Conservation (phyloP, 305 asterid genomes). For the Fraxinus latifolia region DNA sequence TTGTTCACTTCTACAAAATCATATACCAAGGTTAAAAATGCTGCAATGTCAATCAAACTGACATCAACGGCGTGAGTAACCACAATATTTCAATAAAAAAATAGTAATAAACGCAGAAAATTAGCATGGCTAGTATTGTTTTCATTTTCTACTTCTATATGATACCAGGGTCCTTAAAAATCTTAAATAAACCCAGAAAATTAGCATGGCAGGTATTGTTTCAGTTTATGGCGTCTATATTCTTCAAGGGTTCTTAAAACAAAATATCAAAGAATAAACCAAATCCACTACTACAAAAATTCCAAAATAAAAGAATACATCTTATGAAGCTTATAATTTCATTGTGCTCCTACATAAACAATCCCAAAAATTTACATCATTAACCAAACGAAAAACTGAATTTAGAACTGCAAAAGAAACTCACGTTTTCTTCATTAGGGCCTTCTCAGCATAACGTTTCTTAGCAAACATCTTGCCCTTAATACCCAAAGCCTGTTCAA, state of each 20-base stretch:
- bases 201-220: background rate
- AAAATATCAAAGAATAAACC: background rate
- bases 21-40: background rate
- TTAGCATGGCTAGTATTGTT: background rate
- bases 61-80: background rate
- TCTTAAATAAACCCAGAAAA: background rate
- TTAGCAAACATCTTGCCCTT: conserved; percentile 85
- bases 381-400: background rate
- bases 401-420: conserved; percentile 15
- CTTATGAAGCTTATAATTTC: background rate
- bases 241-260: background rate
- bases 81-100: background rate
- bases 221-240: background rate
- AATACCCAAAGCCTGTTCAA: conserved; percentile 71
- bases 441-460: conserved; percentile 86
- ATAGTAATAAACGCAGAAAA: background rate
- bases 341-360: background rate
- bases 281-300: background rate
- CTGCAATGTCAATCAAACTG: background rate
- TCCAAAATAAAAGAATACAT: background rate
- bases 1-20: background rate
- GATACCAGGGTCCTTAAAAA: background rate
- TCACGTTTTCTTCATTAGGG: conserved; percentile 87
- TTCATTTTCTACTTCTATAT: background rate
- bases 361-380: background rate